Evolutionary conservation across 805 yeast species (phyloP), one percentile per base, ranked within the genome.

Genomic region (Candida oleophila): DNA sequence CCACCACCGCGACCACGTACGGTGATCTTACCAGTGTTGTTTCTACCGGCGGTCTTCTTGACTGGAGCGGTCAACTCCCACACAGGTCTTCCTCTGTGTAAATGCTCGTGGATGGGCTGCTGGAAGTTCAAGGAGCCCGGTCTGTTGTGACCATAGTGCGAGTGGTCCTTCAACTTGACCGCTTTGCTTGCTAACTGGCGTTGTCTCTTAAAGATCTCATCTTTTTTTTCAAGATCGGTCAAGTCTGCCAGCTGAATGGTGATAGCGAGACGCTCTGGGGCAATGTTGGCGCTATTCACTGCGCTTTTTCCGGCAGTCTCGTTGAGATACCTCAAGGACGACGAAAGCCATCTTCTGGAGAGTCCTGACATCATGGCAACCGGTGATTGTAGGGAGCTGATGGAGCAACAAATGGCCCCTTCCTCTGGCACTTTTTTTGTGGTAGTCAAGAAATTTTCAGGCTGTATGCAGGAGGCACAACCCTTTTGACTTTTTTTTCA

Each of bases 1-100:
- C 98, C 98, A 59, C 99, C 99, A 64, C 98, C 99, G 66, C 95
- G 82, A 66, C 94, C 97, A 63, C 99, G 82, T 41, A 89, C 86
- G 3, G 96, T 89, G 58, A 94, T 89, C 55, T 80, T 78, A 55
- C 99, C 99, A 3, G 86, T 74, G 66, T 86, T 76, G 66, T 92
- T 91, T 72, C 99, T 84, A 53, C 99, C 99, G 45, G 96, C 86
- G 41, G 83, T 81, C 46, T 81, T 78, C 59, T 77, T 78, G 59
- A 80, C 81, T 15, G 90, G 80, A 30, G 77, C 77, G 0, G 99
- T 92, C 60, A 94, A 76, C 39, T 83, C 82, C 61, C 76, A 76
- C 48, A 86, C 69, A 1, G 98, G 97, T 45, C 84, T 76, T 8
- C 97, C 97, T 61, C 84, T 87, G 78, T 87, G 86, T 51, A 94